Percentiles rank a stretch among this genome's conserved stretches.
These are phyloP conservation scores for Pythium aquatile DNA, from an alignment of 352 stramenopile species.

Conservation along the genomic window DNA sequence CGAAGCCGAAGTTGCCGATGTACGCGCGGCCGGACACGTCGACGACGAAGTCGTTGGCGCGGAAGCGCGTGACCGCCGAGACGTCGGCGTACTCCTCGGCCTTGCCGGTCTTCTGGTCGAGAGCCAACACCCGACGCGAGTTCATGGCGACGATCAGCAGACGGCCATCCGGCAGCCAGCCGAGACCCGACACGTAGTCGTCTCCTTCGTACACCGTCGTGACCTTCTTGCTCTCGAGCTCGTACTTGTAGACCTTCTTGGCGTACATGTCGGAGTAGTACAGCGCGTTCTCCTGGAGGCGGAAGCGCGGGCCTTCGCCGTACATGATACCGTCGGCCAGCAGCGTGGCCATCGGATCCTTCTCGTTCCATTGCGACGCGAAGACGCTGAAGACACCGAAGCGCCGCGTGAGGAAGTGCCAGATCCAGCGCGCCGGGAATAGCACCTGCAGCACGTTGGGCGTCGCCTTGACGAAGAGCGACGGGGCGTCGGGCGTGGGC, in stretches of 20 bases:
- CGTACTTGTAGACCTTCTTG: slow-evolving; percentile 57
- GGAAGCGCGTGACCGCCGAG: slow-evolving; percentile 43
- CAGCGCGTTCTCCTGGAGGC: slow-evolving; percentile 41
- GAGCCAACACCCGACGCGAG: slow-evolving; percentile 41
- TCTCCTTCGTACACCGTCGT: slow-evolving; percentile 46
- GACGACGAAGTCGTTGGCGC: slow-evolving; percentile 71
- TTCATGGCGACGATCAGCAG: slow-evolving; percentile 62
- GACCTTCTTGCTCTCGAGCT: slow-evolving; percentile 35
- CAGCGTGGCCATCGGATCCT: slow-evolving; percentile 35
- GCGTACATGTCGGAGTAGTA: slow-evolving; percentile 72
- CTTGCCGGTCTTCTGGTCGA: slow-evolving; percentile 34
- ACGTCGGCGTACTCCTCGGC: slow-evolving; percentile 50
- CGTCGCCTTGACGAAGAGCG: slow-evolving; percentile 27
- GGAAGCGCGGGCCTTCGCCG: slow-evolving; percentile 62
- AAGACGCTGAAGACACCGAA: slow-evolving; percentile 18
- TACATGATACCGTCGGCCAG: slow-evolving; percentile 46
- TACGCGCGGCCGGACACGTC: slow-evolving; percentile 40
- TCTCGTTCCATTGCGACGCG: slow-evolving; percentile 17
- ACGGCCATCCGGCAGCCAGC: slow-evolving; percentile 59
- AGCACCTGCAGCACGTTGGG: slow-evolving; percentile 22
- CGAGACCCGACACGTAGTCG: slow-evolving; percentile 56
- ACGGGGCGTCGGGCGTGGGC: neutral
- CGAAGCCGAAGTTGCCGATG: slow-evolving; percentile 67
- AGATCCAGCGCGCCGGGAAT: slow-evolving; percentile 32
- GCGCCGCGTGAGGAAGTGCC: slow-evolving; percentile 33